Conservation (phyloP, 1,284 basidiomycete species). For the Grifola frondosa region DNA sequence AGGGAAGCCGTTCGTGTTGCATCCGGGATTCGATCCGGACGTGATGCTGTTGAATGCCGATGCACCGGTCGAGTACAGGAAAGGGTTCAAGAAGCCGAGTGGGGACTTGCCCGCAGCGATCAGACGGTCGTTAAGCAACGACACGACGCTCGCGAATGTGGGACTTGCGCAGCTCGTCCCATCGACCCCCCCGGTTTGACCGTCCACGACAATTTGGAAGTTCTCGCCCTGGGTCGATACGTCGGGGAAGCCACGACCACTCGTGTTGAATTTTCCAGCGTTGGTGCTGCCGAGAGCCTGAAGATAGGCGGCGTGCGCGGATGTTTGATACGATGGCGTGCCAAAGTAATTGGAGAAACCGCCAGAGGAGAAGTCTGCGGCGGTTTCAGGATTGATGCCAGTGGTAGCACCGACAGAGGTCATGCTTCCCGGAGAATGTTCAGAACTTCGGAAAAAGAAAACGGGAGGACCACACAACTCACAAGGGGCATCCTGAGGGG, state of each 20-base stretch:
- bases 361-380: conserved; percentile 43
- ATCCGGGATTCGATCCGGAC: conserved; percentile 29
- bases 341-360: conserved; percentile 51
- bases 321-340: conserved; percentile 40
- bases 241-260: conserved; percentile 35
- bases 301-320: conserved; percentile 36
- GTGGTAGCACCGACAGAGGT: conserved; percentile 61
- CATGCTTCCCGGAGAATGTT: conserved; percentile 50
- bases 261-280: conserved; percentile 29
- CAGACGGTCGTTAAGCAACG: conserved; percentile 56
- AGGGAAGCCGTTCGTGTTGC: conserved; percentile 37
- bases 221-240: conserved; percentile 30
- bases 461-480: conserved; percentile 28
- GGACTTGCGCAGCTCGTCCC: conserved; percentile 51
- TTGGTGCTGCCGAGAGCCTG: conserved; percentile 28
- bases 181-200: conserved; percentile 42
- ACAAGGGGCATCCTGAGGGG: conserved; percentile 65
- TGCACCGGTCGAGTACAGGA: conserved; percentile 34
- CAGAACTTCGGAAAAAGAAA: conserved; percentile 5
- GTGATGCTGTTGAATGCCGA: conserved; percentile 45
- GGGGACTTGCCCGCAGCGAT: conserved; percentile 40
- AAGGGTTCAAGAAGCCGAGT: conserved; percentile 52
- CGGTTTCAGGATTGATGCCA: conserved; percentile 50
- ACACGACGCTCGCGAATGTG: conserved; percentile 51
- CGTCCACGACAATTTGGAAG: conserved; percentile 29